phyloP scores from a whole-genome alignment of 1,139 yeast species.

The Candida sojae region DNA sequence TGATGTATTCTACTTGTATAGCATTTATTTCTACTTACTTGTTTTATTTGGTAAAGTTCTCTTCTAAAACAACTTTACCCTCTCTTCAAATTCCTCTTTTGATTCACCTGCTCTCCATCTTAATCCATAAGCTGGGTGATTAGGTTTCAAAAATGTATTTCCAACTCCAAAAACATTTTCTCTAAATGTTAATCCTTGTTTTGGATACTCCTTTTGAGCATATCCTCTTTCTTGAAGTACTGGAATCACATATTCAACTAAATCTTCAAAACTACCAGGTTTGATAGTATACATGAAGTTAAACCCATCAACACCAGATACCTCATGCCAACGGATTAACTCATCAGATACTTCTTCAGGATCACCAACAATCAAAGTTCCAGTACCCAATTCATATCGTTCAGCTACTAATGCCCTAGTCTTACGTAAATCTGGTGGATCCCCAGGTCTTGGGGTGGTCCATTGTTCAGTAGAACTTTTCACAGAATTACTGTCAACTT shows the following conservation, averaged over 20 bases:
- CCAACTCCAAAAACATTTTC: constrained; percentile 22
- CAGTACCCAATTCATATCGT: constrained; percentile 23
- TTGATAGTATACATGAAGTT: constrained; percentile 24
- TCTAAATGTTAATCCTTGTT: constrained; percentile 20
- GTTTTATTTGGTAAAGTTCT: constrained; percentile 1
- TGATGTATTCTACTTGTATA: not conserved
- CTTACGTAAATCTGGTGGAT: constrained; percentile 20
- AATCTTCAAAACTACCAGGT: constrained; percentile 24
- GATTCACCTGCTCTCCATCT: constrained; percentile 39
- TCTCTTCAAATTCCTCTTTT: constrained; percentile 30
- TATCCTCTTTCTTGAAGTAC: constrained; percentile 22
- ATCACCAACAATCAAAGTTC: constrained; percentile 22
- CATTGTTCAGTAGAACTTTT: constrained; percentile 24
- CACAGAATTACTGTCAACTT: constrained; percentile 25
- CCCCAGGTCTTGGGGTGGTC: constrained; percentile 25
- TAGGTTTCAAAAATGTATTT: constrained; percentile 16
- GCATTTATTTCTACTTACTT: not conserved
- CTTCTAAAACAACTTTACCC: constrained; percentile 17
- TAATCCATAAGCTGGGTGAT: constrained; percentile 36
- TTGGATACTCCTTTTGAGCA: constrained; percentile 26
- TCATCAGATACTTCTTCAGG: constrained; percentile 24
- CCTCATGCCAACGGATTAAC: constrained; percentile 25
- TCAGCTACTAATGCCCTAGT: constrained; percentile 23
- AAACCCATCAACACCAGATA: constrained; percentile 25
- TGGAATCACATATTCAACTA: constrained; percentile 23